Evolutionary conservation across 768 basidiomycete genomes (phyloP).

Genomic region (Hericium rajendrae): DNA sequence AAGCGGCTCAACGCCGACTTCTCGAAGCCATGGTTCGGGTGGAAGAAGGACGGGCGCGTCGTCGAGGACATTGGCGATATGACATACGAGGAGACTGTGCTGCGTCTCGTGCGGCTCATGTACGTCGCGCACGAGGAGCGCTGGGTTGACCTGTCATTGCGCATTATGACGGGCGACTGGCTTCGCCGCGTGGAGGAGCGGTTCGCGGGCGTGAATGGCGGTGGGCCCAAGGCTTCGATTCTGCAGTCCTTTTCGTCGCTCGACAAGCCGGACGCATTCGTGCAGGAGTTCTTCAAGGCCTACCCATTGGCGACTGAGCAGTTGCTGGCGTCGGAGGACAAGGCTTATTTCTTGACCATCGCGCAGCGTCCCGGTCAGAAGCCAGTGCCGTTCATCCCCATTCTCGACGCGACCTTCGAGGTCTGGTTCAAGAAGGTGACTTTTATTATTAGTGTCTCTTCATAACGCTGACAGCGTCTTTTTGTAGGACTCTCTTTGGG

Average conservation of each 20-base stretch:
- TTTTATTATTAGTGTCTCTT: background rate
- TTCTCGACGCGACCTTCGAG: conserved; percentile 86
- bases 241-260: conserved; percentile 77
- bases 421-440: conserved; percentile 99
- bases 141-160: conserved; percentile 87
- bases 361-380: conserved; percentile 95
- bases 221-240: conserved; percentile 68
- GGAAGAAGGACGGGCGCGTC: conserved; percentile 85
- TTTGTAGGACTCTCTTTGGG: conserved; percentile 88
- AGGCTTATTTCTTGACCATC: conserved; percentile 93
- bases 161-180: conserved; percentile 96
- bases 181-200: conserved; percentile 90
- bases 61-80: conserved; percentile 87
- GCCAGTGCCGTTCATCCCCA: conserved; percentile 95
- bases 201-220: conserved; percentile 82
- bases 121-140: conserved; percentile 85
- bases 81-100: conserved; percentile 95
- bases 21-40: conserved; percentile 93
- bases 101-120: conserved; percentile 90
- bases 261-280: conserved; percentile 70
- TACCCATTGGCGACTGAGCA: conserved; percentile 80
- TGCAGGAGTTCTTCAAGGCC: conserved; percentile 73
- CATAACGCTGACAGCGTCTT: conserved; percentile 4
- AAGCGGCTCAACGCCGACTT: conserved; percentile 90
- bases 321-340: conserved; percentile 86